Base-by-base conservation (phyloP, 805 yeast genomes). In the Kluyveromyces lactis region DNA sequence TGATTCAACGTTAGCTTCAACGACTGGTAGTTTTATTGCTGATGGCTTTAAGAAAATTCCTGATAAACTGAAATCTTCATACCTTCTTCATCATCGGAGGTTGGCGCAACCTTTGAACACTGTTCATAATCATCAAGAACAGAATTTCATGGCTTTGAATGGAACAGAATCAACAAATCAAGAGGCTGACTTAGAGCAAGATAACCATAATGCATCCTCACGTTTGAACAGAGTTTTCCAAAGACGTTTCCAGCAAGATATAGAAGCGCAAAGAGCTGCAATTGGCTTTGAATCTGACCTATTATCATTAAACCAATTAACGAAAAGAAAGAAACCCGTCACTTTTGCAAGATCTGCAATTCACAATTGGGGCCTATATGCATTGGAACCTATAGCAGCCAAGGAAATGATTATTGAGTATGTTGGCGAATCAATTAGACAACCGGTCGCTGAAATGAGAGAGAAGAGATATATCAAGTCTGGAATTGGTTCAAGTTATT, bases 321-420 rank as follows among this genome's bases (percentile, higher is more conserved):
- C 86, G 48, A 87, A 86, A 55, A 73, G 97, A 46, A 85, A 82
- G 60, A 90, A 90, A 54, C 95, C 95, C 0, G 97, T 90, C 7
- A 81, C 92, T n/a, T 89, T 89, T 68, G 97, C 97, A 0, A 71
- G 97, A 39, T 87, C 97, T 2, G 95, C 97, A 0, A 92, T 92
- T 53, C 98, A 92, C 60, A 86, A 90, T 55, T 92, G 98, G 98
- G 99, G 99, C 0, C 65, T 92, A 29, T 92, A 87, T 62, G 98
- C 99, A 0, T 66, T 85, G 52, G 97, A 92, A 53, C 95, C 95
- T 2, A 92, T 92, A 55, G 84, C 86, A n/a, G 94, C 92, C 1
- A 83, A 79, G 49, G 98, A 92, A 60, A 90, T 92, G 96, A 87
- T 92, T 53, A 90, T 92, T 43, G 99, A 92, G 61, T 92, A 92